Evolutionary conservation across 495 filamentous ascomycete genomes (phyloP).

Genomic region (Trichoderma parareesei): DNA sequence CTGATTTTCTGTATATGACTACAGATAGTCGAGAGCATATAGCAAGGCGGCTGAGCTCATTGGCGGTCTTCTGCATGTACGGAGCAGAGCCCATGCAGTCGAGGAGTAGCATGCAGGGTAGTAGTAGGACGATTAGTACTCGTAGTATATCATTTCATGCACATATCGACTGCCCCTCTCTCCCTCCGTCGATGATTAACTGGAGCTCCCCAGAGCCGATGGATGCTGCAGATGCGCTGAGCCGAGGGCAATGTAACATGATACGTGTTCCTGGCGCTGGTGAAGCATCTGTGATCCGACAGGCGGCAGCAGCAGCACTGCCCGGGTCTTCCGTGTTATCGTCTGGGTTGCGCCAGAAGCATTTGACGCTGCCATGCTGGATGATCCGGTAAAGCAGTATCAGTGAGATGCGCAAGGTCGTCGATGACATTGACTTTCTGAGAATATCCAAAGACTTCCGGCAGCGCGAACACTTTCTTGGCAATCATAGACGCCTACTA

Average conservation of each 20-base stretch:
- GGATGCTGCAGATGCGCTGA: background rate
- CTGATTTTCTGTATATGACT: background rate
- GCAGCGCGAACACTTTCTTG: too few species aligned
- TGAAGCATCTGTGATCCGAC: background rate
- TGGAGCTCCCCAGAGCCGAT: background rate
- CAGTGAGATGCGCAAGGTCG: too few species aligned
- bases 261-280: slow-evolving; percentile 3
- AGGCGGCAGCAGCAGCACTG: background rate
- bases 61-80: background rate
- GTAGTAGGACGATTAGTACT: background rate
- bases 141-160: background rate
- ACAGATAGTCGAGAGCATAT: background rate
- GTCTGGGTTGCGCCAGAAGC: background rate
- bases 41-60: background rate
- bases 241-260: slow-evolving; percentile 1
- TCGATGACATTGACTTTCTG: too few species aligned
- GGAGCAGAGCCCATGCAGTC: background rate
- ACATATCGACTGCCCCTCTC: background rate
- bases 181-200: background rate
- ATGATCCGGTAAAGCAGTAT: too few species aligned
- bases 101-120: background rate
- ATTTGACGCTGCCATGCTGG: too few species aligned
- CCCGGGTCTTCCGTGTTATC: background rate
- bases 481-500: too few species aligned
- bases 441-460: too few species aligned